Base-by-base conservation (phyloP, 176 grass and related monocot species). In the Oryza coarctata region DNA sequence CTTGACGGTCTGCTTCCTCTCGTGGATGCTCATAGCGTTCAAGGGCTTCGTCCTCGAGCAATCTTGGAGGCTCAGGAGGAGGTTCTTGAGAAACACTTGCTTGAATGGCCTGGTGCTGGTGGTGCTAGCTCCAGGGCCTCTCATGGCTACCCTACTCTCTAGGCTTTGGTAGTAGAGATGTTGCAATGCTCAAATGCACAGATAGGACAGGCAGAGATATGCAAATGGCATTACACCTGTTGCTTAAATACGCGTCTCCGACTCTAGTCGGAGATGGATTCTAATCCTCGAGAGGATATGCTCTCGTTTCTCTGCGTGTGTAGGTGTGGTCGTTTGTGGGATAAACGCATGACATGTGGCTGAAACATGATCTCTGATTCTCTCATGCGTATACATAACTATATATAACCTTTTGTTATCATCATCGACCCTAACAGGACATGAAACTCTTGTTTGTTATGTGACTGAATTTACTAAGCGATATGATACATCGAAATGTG, bases 1-100 rank as follows among this genome's bases (percentile, higher is more conserved):
- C 79, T 91, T 94, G 75, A 97, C 64, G 35, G 87, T 80, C 41
- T 50, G 73, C 89, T 78, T 91, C 79, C 94, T 83, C 33, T 89
- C 63, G 22, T 84, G 67, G 29, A 86, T 52, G 47, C 14, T 86
- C 75, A 79, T 91, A 79, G 57, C 29, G 23, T 31, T 4, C 69
- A 84, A 83, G 11, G 81, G 32, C 7, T 44, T 63, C 0, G 65
- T 45, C 3, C n/a, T 64, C 2, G 25, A 30, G 85, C n/a, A 44
- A 17, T 26, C 58, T 4, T 81, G 82, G 73, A 93, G 86, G 65
- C 77, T 44, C n/a, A 72, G 41, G 45, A 97, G 78, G 61, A 97
- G 82, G 73, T 91, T 88, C 85, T 72, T 84, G 78, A 94, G 75
- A 39, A 95, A 27, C 1, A 63, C 77, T 65, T 71, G 76, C 83